Conservation (phyloP, 1,284 basidiomycete genomes). For the Albatrellus sp. region DNA sequence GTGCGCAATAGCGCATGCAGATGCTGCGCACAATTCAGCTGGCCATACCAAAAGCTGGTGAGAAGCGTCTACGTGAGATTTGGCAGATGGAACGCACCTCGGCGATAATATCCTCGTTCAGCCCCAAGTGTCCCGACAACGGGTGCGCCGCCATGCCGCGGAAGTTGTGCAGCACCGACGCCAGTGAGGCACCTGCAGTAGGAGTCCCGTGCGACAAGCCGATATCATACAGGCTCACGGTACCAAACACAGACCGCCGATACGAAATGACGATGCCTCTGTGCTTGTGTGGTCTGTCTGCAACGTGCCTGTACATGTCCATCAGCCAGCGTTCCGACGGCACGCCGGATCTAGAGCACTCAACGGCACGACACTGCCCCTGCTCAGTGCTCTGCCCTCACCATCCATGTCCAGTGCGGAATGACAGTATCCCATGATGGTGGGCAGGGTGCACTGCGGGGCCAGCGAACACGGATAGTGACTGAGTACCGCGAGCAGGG, state of each 20-base stretch:
- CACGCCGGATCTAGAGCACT: neutral
- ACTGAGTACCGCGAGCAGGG: neutral
- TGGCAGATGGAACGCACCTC: neutral
- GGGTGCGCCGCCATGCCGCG: neutral
- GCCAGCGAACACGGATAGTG: neutral
- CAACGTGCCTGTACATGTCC: neutral
- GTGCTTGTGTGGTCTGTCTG: too few species aligned
- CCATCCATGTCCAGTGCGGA: neutral
- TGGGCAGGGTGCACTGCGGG: neutral
- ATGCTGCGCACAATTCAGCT: slow-evolving; percentile 11
- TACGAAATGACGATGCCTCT: neutral
- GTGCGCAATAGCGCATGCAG: slow-evolving; percentile 7
- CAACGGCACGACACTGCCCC: neutral
- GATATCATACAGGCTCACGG: neutral
- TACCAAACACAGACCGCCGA: neutral
- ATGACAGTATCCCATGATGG: neutral
- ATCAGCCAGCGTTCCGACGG: neutral
- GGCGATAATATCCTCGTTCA: neutral
- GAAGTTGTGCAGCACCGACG: neutral
- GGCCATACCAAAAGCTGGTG: neutral
- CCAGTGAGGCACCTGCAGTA: neutral
- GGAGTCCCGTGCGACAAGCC: too few species aligned
- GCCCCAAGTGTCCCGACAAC: neutral
- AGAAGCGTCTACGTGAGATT: neutral
- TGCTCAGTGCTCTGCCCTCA: too few species aligned